These are phyloP conservation scores for Russula vinacea DNA, from an alignment of 768 basidiomycete genomes.

Conservation along the genomic window DNA sequence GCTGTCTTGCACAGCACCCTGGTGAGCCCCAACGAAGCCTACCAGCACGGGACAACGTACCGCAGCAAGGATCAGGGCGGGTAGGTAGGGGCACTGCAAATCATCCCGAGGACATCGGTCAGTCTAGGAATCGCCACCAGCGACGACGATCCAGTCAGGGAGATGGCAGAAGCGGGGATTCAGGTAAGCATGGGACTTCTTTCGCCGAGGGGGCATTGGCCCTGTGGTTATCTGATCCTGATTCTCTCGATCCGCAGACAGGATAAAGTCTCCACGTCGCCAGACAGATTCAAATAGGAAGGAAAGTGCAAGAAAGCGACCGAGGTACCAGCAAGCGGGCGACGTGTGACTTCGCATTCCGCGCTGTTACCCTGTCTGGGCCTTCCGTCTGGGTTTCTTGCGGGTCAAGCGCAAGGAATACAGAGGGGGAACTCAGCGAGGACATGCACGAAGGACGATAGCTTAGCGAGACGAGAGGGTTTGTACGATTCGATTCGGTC, in stretches of 20 bases:
- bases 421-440: constrained; percentile 1
- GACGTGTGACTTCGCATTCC: background rate
- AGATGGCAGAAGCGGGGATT: background rate
- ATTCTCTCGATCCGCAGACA: background rate
- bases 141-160: background rate
- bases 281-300: background rate
- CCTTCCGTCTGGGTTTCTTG: background rate
- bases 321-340: background rate
- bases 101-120: background rate
- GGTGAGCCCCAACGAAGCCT: background rate
- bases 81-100: background rate
- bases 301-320: constrained; percentile 4
- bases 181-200: constrained; percentile 2
- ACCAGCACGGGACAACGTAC: background rate
- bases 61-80: background rate
- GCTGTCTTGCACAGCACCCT: background rate
- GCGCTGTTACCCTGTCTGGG: background rate
- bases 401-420: background rate
- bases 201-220: background rate
- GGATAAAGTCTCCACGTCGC: background rate
- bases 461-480: background rate
- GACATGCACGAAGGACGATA: background rate
- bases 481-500: background rate
- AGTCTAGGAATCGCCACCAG: background rate
- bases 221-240: background rate